Base-by-base conservation (phyloP, 805 yeast species). In the Yarrowia divulgata region DNA sequence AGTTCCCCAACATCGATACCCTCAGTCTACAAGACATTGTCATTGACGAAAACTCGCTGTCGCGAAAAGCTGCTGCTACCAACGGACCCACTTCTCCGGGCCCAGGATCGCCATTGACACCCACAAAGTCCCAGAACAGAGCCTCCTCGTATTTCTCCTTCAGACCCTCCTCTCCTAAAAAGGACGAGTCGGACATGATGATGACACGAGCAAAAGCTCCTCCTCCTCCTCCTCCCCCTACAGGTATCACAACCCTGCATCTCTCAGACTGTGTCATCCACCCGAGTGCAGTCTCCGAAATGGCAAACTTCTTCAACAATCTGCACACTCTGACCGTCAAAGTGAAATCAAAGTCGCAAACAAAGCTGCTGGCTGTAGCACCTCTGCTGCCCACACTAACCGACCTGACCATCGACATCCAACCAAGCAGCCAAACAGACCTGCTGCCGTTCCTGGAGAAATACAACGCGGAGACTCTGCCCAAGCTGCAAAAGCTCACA, bases 231-330 rank as follows among this genome's bases (percentile, higher is more conserved):
- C n/a, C 37, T 3, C 29, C 43, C 3, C 48, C 29, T 23, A 23
- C 46, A 16, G n/a, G 35, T 4, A 35, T 63, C 68, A 48, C 45
- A 2, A n/a, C 45, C 7, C 46, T 63, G 29, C 9, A 49, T 5
- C 57, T 63, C 48, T 48, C 57, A 32, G 68, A 63, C 46, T 63
- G 68, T 14, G n/a, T 19, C 46, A 63, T 63, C 14, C 48, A 63
- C 45, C 48, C 45, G 2, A 63, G 34, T 9, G 68, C 68, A 14
- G 37, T 48, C 0, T 7, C 52, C 5, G 66, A 18, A 45, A 6
- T 60, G n/a, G 10, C 52, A 3, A 18, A 12, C 7, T 43, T 45
- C 34, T 60, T 60, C 43, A 34, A 45, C 29, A 12, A 32, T 9
- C 3, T 60, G 34, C 29, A 32, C 4, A 23, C 66, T 1, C 52